Evolutionary conservation across 257 asterid species (phyloP), one percentile per base, ranked within the genome.

Genomic region (Capsicum chinense): DNA sequence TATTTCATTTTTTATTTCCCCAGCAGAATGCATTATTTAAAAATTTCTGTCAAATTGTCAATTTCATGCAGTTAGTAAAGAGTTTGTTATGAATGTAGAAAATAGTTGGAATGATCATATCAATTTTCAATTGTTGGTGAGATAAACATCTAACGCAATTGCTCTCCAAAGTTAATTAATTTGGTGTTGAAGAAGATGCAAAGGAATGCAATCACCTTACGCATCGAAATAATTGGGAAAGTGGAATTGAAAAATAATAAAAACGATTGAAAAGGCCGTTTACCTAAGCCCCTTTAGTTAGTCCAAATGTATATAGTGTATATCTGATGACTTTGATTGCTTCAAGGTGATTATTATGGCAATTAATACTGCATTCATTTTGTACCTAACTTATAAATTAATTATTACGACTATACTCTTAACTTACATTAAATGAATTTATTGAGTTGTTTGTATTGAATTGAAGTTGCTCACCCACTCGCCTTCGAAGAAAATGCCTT

Each of bases 351-450:
- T 85, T 66, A 89, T 84, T 87, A 87, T 85, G 90, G 83, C 94
- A 90, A 87, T 91, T 85, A 91, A 78, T 86, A 80, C 33, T 79
- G 83, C 70, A 90, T 91, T 91, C 67, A 90, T 85, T 86, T 90
- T 90, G 42, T 74, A 91, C 91, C 93, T 89, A 91, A 91, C 92
- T 42, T 86, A 26, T 48, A 86, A 48, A 13, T 58, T 83, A 73
- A 83, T 84, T 68, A 86, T 86, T 79, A 74, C 70, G 74, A 79
- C 79, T 70, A 66, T 66, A 52, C 56, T 60, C 80, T 74, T 74
- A 78, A 66, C 83, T 80, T 14, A 26, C 84, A 76, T 52, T 76
- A 19, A 76, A 76, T 52, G 81, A 74, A 73, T 73, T 47, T 73
- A 73, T 73, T 56, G 56, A 50, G 19, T 7, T 19, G 81, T 76